Base-by-base conservation (phyloP, 345 rosid genomes). In the Boechera stricta region DNA sequence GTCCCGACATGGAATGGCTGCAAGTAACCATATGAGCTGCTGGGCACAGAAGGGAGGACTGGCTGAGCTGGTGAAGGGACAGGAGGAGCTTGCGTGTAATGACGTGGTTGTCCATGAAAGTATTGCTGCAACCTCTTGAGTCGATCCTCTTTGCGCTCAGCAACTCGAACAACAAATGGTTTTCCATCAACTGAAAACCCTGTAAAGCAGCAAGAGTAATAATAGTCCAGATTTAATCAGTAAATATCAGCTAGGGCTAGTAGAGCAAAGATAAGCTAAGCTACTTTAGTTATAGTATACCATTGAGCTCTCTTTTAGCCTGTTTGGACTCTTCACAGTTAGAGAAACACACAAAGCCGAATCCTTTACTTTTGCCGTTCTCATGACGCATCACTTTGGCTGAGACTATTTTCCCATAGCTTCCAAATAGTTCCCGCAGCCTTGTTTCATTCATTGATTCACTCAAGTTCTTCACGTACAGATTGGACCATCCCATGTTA, bases 301-400 rank as follows among this genome's bases (percentile, higher is more conserved):
- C 92, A 72, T 89, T 69, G 67, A 86, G 84, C 38, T 71, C 28
- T 64, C 62, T 52, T 77, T 82, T 64, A 73, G 96, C 98, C 16
- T 58, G 64, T 36, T 80, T 79, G 61, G 98, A 87, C 77, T 89
- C 96, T 75, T 82, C 87, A 69, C 81, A 67, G 51, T 73, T 78
- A 67, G 91, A 85, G 85, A 87, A 90, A 71, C 88, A 81, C 51
- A 92, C 98, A 77, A 90, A 92, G 44, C 96, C 98, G 77, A 86
- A 90, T 62, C 88, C 86, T 73, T 82, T 89, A 74, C 92, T 90
- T 24, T 3, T 45, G 16, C 98, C 92, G 58, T 75, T 69, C 38
- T 76, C 82, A 64, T 81, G 29, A 61, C 85, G 73, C 85, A 86
- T 87, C 69, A 92, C 90, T 81, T 71, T 90, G 38, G 82, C 87